These are phyloP conservation scores for Calonectria naviculata DNA, from an alignment of 2,329 filamentous ascomycete genomes.

Conservation along the genomic window DNA sequence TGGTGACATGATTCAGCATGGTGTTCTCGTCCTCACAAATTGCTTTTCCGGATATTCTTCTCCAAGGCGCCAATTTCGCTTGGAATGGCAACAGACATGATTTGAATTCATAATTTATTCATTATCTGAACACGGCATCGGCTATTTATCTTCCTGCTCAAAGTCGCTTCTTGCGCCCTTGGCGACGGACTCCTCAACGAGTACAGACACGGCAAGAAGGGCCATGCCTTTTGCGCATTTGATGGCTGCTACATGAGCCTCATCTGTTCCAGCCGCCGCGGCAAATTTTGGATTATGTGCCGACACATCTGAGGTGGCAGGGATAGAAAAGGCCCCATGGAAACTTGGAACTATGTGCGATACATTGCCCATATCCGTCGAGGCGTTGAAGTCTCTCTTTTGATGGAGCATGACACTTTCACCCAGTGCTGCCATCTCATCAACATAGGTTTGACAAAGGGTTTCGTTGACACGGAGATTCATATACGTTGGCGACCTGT, in stretches of 20 bases:
- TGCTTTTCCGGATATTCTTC: too few species aligned
- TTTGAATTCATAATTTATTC: neutral
- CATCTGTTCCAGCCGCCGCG: conserved; percentile 53
- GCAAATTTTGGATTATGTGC: conserved; percentile 56
- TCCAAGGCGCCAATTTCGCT: too few species aligned
- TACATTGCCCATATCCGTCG: conserved; percentile 65
- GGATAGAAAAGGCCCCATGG: conserved; percentile 60
- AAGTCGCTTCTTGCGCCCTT: conserved; percentile 30
- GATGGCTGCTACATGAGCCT: conserved; percentile 52
- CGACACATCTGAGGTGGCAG: conserved; percentile 47
- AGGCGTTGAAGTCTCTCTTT: conserved; percentile 43
- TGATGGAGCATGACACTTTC: conserved; percentile 43
- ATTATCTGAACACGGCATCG: neutral
- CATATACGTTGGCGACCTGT: conserved; percentile 52
- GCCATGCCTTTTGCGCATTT: conserved; percentile 59
- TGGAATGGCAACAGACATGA: neutral
- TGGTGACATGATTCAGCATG: too few species aligned
- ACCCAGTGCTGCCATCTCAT: conserved; percentile 54
- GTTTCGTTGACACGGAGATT: conserved; percentile 58
- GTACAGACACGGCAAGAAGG: conserved; percentile 45
- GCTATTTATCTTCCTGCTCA: conserved; percentile 7
- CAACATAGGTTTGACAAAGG: conserved; percentile 55
- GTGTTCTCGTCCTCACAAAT: too few species aligned
- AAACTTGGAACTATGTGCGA: conserved; percentile 59
- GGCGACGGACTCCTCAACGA: conserved; percentile 35